Conservation (phyloP, 331 rosid genomes). For the Pyracantha coccinea region DNA sequence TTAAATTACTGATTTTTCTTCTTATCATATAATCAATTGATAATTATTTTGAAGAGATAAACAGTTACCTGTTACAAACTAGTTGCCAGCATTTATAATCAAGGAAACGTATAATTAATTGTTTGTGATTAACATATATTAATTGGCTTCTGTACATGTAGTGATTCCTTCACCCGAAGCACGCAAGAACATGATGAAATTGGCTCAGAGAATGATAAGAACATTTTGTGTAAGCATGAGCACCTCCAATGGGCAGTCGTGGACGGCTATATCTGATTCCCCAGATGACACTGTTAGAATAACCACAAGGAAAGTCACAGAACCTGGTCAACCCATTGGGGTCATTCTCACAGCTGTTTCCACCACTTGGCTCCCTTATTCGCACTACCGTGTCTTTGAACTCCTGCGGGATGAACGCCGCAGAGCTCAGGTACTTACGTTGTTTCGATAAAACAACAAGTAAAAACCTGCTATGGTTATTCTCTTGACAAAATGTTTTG, state of each 20-base stretch:
- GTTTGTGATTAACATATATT: neutral
- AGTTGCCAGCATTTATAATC: too few relatives aligned
- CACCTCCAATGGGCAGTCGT: constrained; percentile 65
- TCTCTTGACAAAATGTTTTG: neutral
- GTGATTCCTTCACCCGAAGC: constrained; percentile 96
- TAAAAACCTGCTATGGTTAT: neutral
- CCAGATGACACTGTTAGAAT: constrained; percentile 81
- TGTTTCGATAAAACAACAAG: neutral
- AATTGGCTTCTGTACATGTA: constrained; percentile 7
- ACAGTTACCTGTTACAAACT: too few relatives aligned
- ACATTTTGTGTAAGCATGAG: constrained; percentile 76
- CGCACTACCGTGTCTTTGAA: constrained; percentile 69
- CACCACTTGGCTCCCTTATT: constrained; percentile 80
- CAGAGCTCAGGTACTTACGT: constrained; percentile 53
- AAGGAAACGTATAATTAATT: too few relatives aligned
- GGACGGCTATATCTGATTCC: constrained; percentile 89
- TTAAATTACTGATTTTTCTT: neutral
- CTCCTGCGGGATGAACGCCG: constrained; percentile 76
- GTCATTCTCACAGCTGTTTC: constrained; percentile 80
- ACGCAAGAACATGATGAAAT: constrained; percentile 69
- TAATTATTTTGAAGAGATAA: neutral
- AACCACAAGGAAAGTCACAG: constrained; percentile 70
- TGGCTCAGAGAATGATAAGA: constrained; percentile 80
- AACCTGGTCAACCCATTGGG: constrained; percentile 85
- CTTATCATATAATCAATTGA: neutral